Evolutionary conservation across 1,284 basidiomycete species (phyloP), one percentile per base, ranked within the genome.

Genomic region (Malassezia sympodialis): DNA sequence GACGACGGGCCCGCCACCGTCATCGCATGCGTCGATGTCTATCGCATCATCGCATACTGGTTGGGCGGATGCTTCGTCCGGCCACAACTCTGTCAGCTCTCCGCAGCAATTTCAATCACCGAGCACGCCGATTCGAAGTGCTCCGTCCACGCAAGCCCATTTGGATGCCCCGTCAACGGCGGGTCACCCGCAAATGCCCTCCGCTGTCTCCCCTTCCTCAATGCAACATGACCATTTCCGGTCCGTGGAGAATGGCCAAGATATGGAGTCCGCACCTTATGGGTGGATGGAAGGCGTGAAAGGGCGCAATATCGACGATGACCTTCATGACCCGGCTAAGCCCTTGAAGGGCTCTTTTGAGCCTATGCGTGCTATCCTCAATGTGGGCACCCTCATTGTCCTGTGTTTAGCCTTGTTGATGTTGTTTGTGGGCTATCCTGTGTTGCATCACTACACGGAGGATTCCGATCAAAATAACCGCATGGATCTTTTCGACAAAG

Each of bases 361-460:
- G n/a, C 41, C 40, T 21, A 41, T 51, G 23, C 59, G 67, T n/a
- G 71, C 68, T 5, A n/a, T 67, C 1, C 61, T 70, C 39, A 72
- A 73, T 37, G 59, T 67, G 21, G 46, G 62, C 30, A 69, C 69
- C 0, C 59, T 72, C n/a, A 51, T 65, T 37, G 39, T 71, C 2
- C 59, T 73, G 12, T 55, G 60, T 8, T 27, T 60, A 2, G 67
- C 57, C 28, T 51, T 72, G 1, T 49, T 73, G 1, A 66, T 61
- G 30, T 61, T 73, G 19, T 73, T 73, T 49, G 60, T 68, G 8
- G 72, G 70, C 34, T 73, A 73, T 46, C 72, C 72, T 2, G 60
- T 73, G 34, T 45, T 69, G 26, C 55, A 57, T 19, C 26, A 57
- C n/a, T 51, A 41, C 46, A 52, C 45, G 1, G 42, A 56, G 23